phyloP scores from a whole-genome alignment of 2,329 filamentous ascomycete genomes.

The Chaetothyriales sp. region DNA sequence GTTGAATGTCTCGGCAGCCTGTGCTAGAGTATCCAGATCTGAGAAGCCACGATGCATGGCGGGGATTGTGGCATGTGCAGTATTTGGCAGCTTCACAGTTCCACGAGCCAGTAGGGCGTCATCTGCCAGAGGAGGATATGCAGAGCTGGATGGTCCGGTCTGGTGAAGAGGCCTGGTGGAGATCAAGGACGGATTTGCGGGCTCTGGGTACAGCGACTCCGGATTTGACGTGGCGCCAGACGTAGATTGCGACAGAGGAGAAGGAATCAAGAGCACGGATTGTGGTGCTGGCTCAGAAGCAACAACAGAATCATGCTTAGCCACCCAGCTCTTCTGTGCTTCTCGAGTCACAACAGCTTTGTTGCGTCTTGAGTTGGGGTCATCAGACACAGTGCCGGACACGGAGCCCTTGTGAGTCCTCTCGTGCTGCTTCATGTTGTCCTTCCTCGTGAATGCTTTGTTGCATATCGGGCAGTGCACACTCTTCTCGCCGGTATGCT shows the following conservation, averaged over 20 bases:
- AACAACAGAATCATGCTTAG: constrained; percentile 4
- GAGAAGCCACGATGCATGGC: constrained; percentile 15
- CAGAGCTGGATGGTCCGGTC: constrained; percentile 10
- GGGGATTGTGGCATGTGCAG: constrained; percentile 5
- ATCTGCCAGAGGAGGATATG: constrained; percentile 15
- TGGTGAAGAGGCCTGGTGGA: constrained; percentile 12
- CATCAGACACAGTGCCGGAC: constrained; percentile 7
- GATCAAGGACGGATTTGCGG: constrained; percentile 7
- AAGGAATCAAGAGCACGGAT: constrained; percentile 9
- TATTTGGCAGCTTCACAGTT: constrained; percentile 1
- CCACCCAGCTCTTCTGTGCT: constrained; percentile 11
- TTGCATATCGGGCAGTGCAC: constrained; percentile 53
- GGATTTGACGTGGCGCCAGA: constrained; percentile 12
- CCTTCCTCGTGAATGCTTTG: constrained; percentile 53
- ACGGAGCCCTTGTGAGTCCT: constrained; percentile 38
- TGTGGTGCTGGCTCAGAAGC: background rate
- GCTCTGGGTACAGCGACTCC: constrained; percentile 14
- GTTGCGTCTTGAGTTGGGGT: constrained; percentile 9
- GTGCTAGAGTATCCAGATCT: constrained; percentile 17
- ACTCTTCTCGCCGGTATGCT: constrained; percentile 53
- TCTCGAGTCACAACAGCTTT: constrained; percentile 18
- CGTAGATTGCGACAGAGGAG: constrained; percentile 14
- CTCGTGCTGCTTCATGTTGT: constrained; percentile 56
- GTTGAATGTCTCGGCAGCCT: constrained; percentile 16
- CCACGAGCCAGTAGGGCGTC: constrained; percentile 7